These are phyloP conservation scores for Fusarium piperis DNA, from an alignment of 2,329 filamentous ascomycete species.

Conservation along the genomic window DNA sequence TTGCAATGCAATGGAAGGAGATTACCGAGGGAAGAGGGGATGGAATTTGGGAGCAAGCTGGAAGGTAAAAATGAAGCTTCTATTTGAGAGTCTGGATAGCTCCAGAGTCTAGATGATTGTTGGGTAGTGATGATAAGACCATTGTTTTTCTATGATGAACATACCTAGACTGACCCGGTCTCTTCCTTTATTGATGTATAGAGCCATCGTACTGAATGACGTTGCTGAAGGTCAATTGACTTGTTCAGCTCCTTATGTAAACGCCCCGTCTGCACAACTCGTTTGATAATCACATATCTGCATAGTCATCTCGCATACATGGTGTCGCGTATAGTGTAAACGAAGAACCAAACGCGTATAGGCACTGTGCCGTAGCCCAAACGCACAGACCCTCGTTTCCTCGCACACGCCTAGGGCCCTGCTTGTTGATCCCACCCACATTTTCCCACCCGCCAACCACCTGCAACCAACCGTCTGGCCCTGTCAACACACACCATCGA, in stretches of 20 bases:
- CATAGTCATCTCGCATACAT: not conserved
- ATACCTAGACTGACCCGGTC: not conserved
- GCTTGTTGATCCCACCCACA: constrained; percentile 5
- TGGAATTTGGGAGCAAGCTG: constrained; percentile 52
- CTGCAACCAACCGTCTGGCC: constrained; percentile 5
- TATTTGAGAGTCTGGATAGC: not conserved
- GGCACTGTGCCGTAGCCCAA: not conserved
- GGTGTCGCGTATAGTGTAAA: not conserved
- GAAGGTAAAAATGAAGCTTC: constrained; percentile 3
- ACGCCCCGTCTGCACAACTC: not conserved
- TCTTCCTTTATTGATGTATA: not conserved
- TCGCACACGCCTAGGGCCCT: not conserved
- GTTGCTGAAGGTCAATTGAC: not conserved
- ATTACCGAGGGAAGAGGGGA: constrained; percentile 56
- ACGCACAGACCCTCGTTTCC: not conserved
- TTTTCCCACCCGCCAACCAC: constrained; percentile 7
- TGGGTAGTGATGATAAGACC: not conserved
- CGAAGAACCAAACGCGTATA: not conserved
- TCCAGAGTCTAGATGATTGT: not conserved
- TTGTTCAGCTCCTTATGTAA: not conserved
- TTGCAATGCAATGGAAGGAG: constrained; percentile 78
- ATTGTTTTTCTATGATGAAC: not conserved
- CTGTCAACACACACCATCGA: not conserved
- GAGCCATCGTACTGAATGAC: not conserved
- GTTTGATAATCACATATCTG: not conserved